Evolutionary conservation across 805 yeast species (phyloP), one percentile per base, ranked within the genome.

Genomic region (Spathaspora girioi): DNA sequence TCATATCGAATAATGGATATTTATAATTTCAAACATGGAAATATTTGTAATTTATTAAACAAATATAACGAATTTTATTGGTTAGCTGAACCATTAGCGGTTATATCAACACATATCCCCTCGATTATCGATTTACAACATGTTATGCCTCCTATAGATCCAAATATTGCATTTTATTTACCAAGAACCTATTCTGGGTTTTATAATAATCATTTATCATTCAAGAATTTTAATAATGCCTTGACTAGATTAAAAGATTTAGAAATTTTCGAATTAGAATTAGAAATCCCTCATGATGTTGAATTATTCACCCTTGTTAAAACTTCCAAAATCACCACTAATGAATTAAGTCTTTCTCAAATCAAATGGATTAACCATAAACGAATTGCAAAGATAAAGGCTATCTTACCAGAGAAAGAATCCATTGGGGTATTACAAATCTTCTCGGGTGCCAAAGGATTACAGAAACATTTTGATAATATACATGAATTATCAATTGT

Each of bases 181-280:
- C 99, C 99, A 0, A 79, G 96, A 29, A 81, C 86, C n/a, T 88
- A 90, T 61, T 92, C 97, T 0, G 86, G 89, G 0, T 90, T 86
- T 60, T 82, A 86, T 65, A 74, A 71, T 40, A 80, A 83, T 61
- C 73, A 77, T 1, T 64, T 93, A 42, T 74, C 75, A 53, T 76
- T 91, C 49, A 51, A 62, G 49, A 85, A 83, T 63, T 93, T 81
- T 70, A 88, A 89, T 66, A 85, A 89, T 53, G 88, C 96, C 0
- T 68, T 89, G 54, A 81, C 92, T 3, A 80, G 86, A 54, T 69
- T 93, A 57, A 74, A 78, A 46, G 96, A 90, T 62, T 77, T 80
- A 45, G 97, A 94, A 62, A 70, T 89, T 23, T 84, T 83, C 52
- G 97, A 94, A 66, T 75, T 91, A 53, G 92, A 87, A 47, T 56